Conservation (phyloP, 2,329 filamentous ascomycete genomes). For the Aureobasidium sp. region DNA sequence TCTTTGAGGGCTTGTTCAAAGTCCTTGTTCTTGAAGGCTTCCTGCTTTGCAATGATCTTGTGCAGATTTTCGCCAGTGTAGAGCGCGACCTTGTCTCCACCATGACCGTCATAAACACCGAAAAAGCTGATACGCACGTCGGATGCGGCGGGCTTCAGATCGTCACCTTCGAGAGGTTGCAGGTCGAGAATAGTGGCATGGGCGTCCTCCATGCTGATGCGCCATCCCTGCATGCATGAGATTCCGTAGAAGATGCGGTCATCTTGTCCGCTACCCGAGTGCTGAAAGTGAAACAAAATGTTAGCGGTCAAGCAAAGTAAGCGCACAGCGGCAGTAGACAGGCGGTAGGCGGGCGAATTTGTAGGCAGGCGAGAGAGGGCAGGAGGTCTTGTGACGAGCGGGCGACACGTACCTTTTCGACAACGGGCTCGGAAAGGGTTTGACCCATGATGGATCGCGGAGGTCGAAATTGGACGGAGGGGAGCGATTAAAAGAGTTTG, state of each 20-base stretch:
- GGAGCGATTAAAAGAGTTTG: background rate
- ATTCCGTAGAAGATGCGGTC: conserved; percentile 87
- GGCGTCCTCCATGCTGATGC: conserved; percentile 99
- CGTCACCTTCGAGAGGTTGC: conserved; percentile 50
- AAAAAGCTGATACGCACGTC: conserved; percentile 83
- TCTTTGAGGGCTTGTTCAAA: conserved; percentile 96
- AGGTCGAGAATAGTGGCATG: conserved; percentile 87
- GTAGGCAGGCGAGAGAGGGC: background rate
- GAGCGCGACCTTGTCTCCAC: conserved; percentile 89
- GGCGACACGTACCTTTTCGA: conserved; percentile 76
- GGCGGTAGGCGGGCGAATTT: background rate
- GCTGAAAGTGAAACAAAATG: conserved; percentile 41
- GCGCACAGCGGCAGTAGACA: background rate
- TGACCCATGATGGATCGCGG: conserved; percentile 69
- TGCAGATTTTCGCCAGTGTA: conserved; percentile 91
- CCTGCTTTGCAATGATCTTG: conserved; percentile 89
- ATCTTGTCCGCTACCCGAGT: conserved; percentile 85
- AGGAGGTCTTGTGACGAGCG: conserved; percentile 7
- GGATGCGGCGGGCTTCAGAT: conserved; percentile 49
- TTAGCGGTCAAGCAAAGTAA: background rate
- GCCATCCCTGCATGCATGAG: conserved; percentile 99
- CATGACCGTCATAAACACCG: conserved; percentile 95
- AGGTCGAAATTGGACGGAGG: background rate
- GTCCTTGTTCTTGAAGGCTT: conserved; percentile 82
- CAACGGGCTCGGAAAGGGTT: conserved; percentile 96